These are phyloP conservation scores for Filosporella fistucella DNA, from an alignment of 495 filamentous ascomycete species.

Conservation along the genomic window DNA sequence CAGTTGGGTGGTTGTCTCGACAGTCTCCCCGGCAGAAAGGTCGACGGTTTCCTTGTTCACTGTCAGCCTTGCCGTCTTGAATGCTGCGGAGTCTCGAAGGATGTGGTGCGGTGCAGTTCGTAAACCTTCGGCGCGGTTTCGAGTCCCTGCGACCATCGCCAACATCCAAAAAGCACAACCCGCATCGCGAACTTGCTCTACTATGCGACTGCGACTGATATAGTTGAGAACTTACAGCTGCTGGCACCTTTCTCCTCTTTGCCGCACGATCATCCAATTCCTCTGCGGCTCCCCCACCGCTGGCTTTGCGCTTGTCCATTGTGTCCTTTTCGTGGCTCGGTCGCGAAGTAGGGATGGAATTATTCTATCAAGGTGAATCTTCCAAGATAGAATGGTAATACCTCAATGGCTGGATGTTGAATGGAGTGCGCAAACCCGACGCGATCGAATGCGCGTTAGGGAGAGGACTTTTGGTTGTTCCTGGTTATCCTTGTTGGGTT, in stretches of 20 bases:
- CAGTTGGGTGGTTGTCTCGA: constrained; percentile 58
- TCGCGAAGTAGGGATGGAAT: too few species aligned
- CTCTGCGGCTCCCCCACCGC: constrained; percentile 30
- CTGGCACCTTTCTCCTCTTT: constrained; percentile 56
- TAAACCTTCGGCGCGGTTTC: constrained; percentile 16
- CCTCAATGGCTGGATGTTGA: background rate
- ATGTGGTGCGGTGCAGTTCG: constrained; percentile 12
- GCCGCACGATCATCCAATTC: constrained; percentile 51
- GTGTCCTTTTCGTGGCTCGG: too few species aligned
- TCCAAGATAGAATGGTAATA: too few species aligned
- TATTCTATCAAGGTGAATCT: too few species aligned
- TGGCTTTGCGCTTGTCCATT: constrained; percentile 71
- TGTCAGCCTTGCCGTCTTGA: constrained; percentile 23
- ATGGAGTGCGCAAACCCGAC: background rate
- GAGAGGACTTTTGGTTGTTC: constrained; percentile 2
- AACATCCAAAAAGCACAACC: constrained; percentile 3
- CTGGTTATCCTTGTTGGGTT: too few species aligned
- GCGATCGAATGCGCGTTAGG: constrained; percentile 4
- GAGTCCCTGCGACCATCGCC: constrained; percentile 10
- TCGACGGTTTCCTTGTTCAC: constrained; percentile 14
- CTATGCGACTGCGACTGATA: background rate
- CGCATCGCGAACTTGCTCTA: constrained; percentile 3
- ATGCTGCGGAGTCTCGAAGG: constrained; percentile 12
- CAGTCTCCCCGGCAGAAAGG: constrained; percentile 39
- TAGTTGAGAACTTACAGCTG: constrained; percentile 38